Base-by-base conservation (phyloP, 805 yeast genomes). In the Kluyveromyces siamensis region DNA sequence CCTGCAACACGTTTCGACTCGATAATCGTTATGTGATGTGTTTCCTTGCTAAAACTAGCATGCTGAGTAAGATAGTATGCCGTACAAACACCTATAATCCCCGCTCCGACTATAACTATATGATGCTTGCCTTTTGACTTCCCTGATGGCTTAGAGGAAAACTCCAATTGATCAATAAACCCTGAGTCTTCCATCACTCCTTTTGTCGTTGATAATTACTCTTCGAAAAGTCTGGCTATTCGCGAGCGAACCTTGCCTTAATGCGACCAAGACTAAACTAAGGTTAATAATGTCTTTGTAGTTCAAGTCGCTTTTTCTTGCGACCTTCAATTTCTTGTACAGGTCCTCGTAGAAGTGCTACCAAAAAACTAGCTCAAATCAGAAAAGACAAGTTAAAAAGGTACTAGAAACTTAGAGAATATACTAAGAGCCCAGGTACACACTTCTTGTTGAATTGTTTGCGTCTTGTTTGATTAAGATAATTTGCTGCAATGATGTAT, bases 1-100 rank as follows among this genome's bases (percentile, higher is more conserved):
- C 96, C 95, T 0, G 98, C 99, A 6, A 95, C 95, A 58, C 96
- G 74, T 53, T 87, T 87, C 46, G 91, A 81, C 66, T 91, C 99
- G 13, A 93, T 63, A 17, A 91, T 77, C 7, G 96, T 86, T 54
- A 91, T 86, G 59, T 87, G 89, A 61, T 87, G 81, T 49, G 79
- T 82, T 33, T 72, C 70, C 0, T 86, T 79, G 57, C 84, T 83
- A 65, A 81, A 91, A 48, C 76, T 75, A 2, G 95, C 91, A 65
- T 91, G 98, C 50, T 77, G 76, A 1, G 93, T 85, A 38, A 93
- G 66, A 60, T 83, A 91, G 67, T 86, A 93, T 1, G 98, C 97
- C 1, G 93, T 87, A 63, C 96, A 87, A 8, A 88, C 96, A 37
- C 99, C 99, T 37, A 91, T 85, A 58, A 91, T 91, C 19, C 99